phyloP scores from a whole-genome alignment of 2,329 filamentous ascomycete genomes.

The Thermomyces lanuginosus region DNA sequence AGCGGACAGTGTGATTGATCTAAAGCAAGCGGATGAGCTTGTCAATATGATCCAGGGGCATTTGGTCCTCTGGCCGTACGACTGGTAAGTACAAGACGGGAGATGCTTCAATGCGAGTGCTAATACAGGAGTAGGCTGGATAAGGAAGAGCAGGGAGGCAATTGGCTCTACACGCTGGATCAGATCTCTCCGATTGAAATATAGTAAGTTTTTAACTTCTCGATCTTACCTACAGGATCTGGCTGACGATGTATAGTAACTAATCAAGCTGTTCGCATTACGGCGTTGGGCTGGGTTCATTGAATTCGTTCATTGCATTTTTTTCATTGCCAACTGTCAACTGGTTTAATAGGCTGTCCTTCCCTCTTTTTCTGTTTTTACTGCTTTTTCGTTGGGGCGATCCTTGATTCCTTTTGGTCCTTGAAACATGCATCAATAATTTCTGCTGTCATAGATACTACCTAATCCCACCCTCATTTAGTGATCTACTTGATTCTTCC shows the following conservation, averaged over 20 bases:
- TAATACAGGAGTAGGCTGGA: conserved; percentile 41
- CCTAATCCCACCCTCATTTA: too few species aligned
- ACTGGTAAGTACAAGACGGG: conserved; percentile 43
- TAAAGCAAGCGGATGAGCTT: conserved; percentile 64
- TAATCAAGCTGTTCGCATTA: too few species aligned
- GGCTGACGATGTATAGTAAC: conserved; percentile 3
- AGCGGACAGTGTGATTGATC: conserved; percentile 59
- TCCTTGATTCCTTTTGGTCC: too few species aligned
- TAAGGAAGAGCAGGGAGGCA: conserved; percentile 78
- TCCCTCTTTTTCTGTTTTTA: not conserved
- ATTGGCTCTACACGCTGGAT: conserved; percentile 95
- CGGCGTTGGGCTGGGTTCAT: too few species aligned
- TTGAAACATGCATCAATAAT: too few species aligned
- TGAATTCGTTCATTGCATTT: too few species aligned
- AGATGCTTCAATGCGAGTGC: conserved; percentile 4
- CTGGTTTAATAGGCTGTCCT: not conserved
- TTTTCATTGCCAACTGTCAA: not conserved
- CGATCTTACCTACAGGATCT: not conserved
- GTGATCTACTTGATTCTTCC: too few species aligned
- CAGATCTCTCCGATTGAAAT: conserved; percentile 93
- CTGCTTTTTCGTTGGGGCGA: too few species aligned
- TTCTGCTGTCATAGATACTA: too few species aligned
- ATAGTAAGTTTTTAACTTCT: conserved; percentile 36
- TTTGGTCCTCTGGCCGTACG: conserved; percentile 83
- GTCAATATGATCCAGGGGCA: conserved; percentile 71